Evolutionary conservation across 78 protist genomes (phyloP).

Genomic region (Bodo saltans): DNA sequence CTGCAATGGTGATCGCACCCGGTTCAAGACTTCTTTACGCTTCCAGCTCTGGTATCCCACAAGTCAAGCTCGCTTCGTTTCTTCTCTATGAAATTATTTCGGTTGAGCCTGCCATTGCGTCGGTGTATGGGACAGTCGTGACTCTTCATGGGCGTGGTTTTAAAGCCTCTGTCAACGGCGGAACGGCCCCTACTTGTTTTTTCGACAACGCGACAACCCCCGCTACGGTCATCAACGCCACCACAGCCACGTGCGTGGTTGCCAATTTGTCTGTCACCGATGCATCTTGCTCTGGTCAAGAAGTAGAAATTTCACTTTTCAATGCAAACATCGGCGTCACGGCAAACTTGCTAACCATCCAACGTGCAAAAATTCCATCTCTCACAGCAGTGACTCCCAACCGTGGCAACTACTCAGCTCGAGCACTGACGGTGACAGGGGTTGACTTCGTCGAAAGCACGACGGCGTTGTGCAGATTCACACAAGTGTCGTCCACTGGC

Average conservation of each 20-base stretch:
- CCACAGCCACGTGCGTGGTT: not conserved
- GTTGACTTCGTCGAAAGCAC: no score
- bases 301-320: not conserved
- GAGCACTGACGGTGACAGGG: no score
- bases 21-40: not conserved
- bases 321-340: no score
- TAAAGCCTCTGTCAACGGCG: not conserved
- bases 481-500: no score
- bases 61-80: not conserved
- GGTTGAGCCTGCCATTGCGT: not conserved
- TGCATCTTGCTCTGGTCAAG: not conserved
- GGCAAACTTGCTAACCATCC: no score
- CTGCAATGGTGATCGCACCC: not conserved
- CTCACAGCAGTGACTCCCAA: no score
- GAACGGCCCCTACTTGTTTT: no score
- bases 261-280: not conserved
- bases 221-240: not conserved
- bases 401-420: no score
- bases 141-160: not conserved
- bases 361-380: no score
- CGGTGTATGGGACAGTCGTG: not conserved
- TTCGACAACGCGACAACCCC: no score
- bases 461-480: no score
- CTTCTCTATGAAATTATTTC: not conserved
- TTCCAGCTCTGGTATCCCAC: not conserved